phyloP scores from a whole-genome alignment of 768 basidiomycete genomes.

The Lactifluus echinatus region DNA sequence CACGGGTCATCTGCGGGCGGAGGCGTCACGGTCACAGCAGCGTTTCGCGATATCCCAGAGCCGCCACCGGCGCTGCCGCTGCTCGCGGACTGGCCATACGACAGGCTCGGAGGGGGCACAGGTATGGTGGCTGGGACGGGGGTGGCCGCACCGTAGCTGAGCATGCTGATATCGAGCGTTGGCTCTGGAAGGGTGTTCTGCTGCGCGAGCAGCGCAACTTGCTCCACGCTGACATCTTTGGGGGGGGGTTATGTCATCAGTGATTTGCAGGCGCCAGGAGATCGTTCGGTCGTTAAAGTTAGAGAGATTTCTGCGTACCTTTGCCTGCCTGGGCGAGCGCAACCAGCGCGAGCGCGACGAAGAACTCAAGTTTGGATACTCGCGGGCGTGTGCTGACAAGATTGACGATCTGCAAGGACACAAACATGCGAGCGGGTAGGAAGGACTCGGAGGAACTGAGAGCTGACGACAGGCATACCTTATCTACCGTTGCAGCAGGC shows the following conservation, averaged over 20 bases:
- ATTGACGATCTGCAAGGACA: slow-evolving; percentile 67
- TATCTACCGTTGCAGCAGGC: slow-evolving; percentile 76
- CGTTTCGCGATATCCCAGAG: not conserved
- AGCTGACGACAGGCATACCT: slow-evolving; percentile 35
- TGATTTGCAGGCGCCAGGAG: too few relatives aligned
- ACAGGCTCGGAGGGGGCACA: slow-evolving; percentile 34
- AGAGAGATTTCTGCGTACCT: slow-evolving; percentile 42
- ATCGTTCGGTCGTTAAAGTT: not conserved
- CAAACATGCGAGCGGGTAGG: not conserved
- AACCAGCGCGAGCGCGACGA: slow-evolving; percentile 80
- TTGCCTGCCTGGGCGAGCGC: slow-evolving; percentile 77
- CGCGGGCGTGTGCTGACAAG: slow-evolving; percentile 72
- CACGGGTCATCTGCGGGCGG: slow-evolving; percentile 11
- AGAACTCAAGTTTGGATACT: slow-evolving; percentile 86
- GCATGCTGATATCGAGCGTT: slow-evolving; percentile 49
- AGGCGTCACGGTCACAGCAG: not conserved
- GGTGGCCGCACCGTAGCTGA: slow-evolving; percentile 30
- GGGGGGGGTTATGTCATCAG: too few relatives aligned
- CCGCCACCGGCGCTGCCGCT: not conserved
- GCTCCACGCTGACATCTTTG: slow-evolving; percentile 75
- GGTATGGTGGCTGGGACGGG: not conserved
- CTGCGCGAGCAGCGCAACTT: slow-evolving; percentile 66
- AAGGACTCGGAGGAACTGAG: too few relatives aligned
- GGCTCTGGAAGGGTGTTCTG: slow-evolving; percentile 76
- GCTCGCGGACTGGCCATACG: not conserved